Evolutionary conservation across 1,139 yeast genomes (phyloP).

Genomic region (Geotrichum fermentans): DNA sequence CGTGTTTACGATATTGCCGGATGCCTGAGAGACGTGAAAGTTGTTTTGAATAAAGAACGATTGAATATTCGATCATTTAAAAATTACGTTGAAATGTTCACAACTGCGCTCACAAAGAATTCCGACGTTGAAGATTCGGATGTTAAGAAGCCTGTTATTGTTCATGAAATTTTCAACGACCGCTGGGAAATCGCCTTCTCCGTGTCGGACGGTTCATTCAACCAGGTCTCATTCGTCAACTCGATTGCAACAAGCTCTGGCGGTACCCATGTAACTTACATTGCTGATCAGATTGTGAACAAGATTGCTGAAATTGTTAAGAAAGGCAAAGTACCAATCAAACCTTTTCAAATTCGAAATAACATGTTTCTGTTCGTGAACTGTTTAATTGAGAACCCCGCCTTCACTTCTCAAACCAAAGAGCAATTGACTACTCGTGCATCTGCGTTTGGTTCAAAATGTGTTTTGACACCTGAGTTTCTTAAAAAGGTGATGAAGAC

Average conservation of each 20-base stretch:
- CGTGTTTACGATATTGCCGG: conserved; percentile 97
- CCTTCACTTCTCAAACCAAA: conserved; percentile 95
- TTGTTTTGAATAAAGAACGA: conserved; percentile 70
- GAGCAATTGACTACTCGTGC: conserved; percentile 90
- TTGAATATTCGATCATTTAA: conserved; percentile 72
- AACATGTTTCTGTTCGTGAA: conserved; percentile 88
- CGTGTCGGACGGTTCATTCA: conserved; percentile 79
- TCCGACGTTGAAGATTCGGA: conserved; percentile 36
- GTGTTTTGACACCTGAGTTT: conserved; percentile 68
- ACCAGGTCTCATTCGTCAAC: conserved; percentile 94
- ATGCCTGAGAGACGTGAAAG: conserved; percentile 79
- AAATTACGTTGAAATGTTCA: conserved; percentile 83
- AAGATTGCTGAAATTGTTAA: conserved; percentile 70
- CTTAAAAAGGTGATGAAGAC: conserved; percentile 69
- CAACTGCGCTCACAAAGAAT: conserved; percentile 58
- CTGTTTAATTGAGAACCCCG: conserved; percentile 92
- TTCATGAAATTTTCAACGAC: conserved; percentile 69
- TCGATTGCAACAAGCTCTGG: conserved; percentile 97
- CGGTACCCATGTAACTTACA: conserved; percentile 89
- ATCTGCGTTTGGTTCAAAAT: conserved; percentile 83
- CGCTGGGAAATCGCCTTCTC: conserved; percentile 98
- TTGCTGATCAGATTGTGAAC: conserved; percentile 76
- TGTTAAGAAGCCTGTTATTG: conserved; percentile 54
- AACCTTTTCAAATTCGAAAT: conserved; percentile 83
- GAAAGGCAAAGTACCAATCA: conserved; percentile 71